These are phyloP conservation scores for Euphrasia arctica DNA, from an alignment of 305 asterid species.

Conservation along the genomic window DNA sequence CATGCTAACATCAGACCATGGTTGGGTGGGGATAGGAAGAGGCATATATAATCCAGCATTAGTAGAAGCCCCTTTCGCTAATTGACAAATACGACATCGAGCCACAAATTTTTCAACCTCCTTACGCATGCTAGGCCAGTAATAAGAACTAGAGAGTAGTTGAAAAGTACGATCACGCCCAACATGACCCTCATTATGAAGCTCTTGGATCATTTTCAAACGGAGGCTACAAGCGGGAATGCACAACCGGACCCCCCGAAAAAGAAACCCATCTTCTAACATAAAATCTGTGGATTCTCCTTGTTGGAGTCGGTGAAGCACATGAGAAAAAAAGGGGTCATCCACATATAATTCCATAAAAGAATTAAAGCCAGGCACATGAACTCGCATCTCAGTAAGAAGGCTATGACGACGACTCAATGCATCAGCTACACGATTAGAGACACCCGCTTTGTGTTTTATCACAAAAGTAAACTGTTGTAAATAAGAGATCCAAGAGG, in stretches of 20 bases:
- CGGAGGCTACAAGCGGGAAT: neutral
- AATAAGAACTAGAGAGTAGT: neutral
- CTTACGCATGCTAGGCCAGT: neutral
- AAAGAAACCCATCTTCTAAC: neutral
- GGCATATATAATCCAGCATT: neutral
- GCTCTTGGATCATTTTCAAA: neutral
- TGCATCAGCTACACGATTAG: too few relatives aligned
- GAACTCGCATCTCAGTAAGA: too few relatives aligned
- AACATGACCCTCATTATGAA: neutral
- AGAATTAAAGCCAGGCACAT: too few relatives aligned
- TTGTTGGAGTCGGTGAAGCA: too few relatives aligned
- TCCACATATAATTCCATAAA: too few relatives aligned
- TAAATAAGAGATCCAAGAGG: neutral
- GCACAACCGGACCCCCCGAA: neutral
- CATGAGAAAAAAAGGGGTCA: too few relatives aligned
- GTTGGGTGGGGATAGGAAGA: neutral
- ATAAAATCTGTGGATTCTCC: too few relatives aligned
- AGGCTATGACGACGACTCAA: too few relatives aligned
- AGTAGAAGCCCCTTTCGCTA: neutral
- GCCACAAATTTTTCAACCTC: neutral
- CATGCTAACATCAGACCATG: neutral
- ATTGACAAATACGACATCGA: too few relatives aligned
- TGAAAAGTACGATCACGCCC: neutral
- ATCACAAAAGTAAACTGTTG: neutral
- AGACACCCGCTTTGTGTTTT: neutral